phyloP scores from a whole-genome alignment of 495 filamentous ascomycete species.

The Penicillium cosmopolitanum region DNA sequence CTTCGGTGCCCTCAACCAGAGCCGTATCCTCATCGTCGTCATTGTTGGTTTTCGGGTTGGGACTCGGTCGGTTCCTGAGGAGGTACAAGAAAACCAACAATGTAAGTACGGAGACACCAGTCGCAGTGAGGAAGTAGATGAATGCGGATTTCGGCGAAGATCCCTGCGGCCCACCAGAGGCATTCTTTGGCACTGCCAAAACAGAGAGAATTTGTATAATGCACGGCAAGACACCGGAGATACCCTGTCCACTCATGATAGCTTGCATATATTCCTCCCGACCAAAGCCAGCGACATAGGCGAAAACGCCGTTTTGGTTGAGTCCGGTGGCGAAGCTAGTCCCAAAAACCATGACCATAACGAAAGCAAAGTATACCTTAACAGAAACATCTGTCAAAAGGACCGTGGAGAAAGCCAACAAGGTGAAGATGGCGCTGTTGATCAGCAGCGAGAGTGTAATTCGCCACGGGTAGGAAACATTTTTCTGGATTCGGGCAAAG shows the following conservation, averaged over 20 bases:
- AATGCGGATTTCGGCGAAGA: conserved; percentile 72
- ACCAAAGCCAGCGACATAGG: conserved; percentile 84
- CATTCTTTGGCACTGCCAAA: conserved; percentile 60
- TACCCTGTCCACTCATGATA: conserved; percentile 92
- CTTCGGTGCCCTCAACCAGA: conserved; percentile 11
- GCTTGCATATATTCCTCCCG: conserved; percentile 87
- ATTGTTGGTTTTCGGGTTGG: conserved; percentile 11
- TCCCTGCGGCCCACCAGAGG: conserved; percentile 25
- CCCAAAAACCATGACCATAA: conserved; percentile 80
- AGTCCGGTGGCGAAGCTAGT: conserved; percentile 80
- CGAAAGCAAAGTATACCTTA: conserved; percentile 72
- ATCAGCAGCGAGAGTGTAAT: conserved; percentile 74
- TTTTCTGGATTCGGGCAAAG: conserved; percentile 76
- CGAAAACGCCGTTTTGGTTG: conserved; percentile 93
- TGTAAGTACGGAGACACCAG: conserved; percentile 59
- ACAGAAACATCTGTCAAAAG: conserved; percentile 62
- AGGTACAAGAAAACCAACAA: conserved; percentile 67
- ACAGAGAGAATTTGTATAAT: conserved; percentile 84
- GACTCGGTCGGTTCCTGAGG: conserved; percentile 39
- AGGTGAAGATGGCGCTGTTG: conserved; percentile 69
- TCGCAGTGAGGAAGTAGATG: conserved; percentile 89
- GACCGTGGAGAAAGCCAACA: conserved; percentile 80
- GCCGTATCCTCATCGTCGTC: conserved; percentile 23
- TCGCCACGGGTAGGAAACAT: conserved; percentile 81
- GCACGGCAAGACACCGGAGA: conserved; percentile 89